A percentile compares a stretch with the other conserved stretches of the same genome.
Conservation (phyloP, 495 filamentous ascomycete genomes). For the Copromyces sp. region DNA sequence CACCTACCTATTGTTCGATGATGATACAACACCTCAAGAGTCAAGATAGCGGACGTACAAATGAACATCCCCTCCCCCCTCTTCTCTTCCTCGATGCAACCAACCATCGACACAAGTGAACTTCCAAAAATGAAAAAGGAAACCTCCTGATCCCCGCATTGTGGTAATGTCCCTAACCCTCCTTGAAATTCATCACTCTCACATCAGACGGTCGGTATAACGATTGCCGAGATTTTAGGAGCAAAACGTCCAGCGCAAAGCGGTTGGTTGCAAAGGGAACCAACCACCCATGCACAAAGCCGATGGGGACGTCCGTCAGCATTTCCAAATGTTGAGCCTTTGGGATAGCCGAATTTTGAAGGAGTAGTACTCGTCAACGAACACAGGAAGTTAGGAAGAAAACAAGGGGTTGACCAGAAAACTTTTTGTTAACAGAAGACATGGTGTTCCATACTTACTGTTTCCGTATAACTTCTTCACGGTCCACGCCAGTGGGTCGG, state of each 20-base stretch:
- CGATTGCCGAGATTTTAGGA: not conserved
- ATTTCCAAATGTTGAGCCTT: not conserved
- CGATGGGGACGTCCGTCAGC: not conserved
- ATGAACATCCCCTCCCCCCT: not conserved
- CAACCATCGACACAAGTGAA: not conserved
- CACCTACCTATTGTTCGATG: not conserved
- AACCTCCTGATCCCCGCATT: not conserved
- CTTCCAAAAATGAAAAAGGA: not conserved
- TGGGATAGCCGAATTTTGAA: not conserved
- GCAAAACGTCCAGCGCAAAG: not conserved
- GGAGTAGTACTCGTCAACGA: not conserved
- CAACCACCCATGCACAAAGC: not conserved
- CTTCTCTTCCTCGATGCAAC: not conserved
- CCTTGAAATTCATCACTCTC: not conserved
- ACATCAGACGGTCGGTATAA: not conserved
- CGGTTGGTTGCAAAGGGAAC: not conserved
- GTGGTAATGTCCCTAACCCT: not conserved
- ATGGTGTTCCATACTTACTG: not conserved
- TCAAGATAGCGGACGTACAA: not conserved
- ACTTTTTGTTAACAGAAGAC: not conserved
- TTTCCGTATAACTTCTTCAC: not conserved
- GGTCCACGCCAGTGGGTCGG: not conserved
- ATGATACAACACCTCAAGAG: not conserved
- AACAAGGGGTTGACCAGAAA: not conserved
- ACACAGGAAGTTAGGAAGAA: not conserved